A percentile compares a stretch with the other conserved stretches of the same genome.
Conservation (phyloP, 148 eudicot genomes). For the Limonium bicolor region DNA sequence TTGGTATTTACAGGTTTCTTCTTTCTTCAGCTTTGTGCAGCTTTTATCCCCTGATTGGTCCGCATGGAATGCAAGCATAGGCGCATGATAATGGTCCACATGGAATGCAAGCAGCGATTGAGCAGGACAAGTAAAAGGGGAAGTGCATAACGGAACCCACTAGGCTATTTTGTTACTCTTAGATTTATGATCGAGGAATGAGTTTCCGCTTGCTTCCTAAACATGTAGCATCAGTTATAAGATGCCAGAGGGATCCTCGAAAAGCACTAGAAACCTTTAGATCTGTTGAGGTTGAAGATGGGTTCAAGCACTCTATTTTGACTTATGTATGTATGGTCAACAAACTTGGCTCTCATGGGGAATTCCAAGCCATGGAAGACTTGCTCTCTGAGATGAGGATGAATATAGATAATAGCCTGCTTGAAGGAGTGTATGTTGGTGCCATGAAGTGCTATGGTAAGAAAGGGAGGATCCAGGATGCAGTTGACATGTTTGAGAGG, state of each 20-base stretch:
- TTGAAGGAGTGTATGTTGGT: constrained; percentile 75
- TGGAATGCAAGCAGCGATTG: too few species aligned
- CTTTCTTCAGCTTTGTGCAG: too few species aligned
- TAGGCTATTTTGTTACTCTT: too few species aligned
- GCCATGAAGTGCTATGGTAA: constrained; percentile 81
- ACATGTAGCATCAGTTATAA: constrained; percentile 82
- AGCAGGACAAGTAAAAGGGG: too few species aligned
- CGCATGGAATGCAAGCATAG: too few species aligned
- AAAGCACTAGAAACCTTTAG: constrained; percentile 82
- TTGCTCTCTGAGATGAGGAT: constrained; percentile 55
- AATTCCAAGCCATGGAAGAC: constrained; percentile 69
- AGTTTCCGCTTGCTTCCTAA: constrained; percentile 53
- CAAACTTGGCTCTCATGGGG: constrained; percentile 64
- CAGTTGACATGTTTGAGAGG: constrained; percentile 82
- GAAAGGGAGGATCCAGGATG: constrained; percentile 65
- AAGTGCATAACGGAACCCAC: too few species aligned
- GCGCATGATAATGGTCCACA: too few species aligned
- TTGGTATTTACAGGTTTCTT: too few species aligned
- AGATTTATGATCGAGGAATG: too few species aligned
- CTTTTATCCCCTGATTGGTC: too few species aligned
- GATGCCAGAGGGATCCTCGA: constrained; percentile 62
- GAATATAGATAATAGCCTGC: constrained; percentile 33
- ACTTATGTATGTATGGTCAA: constrained; percentile 66
- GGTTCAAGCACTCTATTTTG: constrained; percentile 51
- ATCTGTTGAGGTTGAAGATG: constrained; percentile 58